Base-by-base conservation (phyloP, 2,329 filamentous ascomycete species). In the Fusarium newnesense region DNA sequence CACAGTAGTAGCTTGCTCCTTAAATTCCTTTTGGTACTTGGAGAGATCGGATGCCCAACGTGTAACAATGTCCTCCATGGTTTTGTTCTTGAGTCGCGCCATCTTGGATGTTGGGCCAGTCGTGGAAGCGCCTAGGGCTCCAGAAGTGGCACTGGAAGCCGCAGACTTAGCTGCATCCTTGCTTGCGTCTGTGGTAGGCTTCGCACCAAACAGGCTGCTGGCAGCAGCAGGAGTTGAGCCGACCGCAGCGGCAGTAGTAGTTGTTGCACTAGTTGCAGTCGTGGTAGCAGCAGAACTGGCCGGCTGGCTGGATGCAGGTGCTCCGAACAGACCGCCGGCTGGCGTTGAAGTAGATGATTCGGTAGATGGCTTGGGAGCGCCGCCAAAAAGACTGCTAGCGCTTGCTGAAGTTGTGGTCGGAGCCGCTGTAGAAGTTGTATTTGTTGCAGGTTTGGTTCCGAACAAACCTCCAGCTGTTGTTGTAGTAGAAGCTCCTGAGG, bases 1-100 rank as follows among this genome's bases (percentile, higher is more conserved):
- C 19, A 98, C 94, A 73, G 95, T 93, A 69, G 91, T 89, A 9
- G 97, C 96, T 81, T 98, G 95, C 39, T 92, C 89, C 80, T 97
- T 95, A 85, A 98, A 99, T 67, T 97, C 94, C 81, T 97, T 97
- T 79, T 98, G 96, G 80, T 99, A 98, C 79, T 97, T 97, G 60
- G 95, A 93, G 56, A 99, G 86, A 79, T 98, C 96, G 0, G 95
- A 94, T 4, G 96, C 96, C 96, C 96, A 99, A 37, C 95, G 91
- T 8, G 94, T 98, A 74, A 99, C 95, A 73, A 99, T 98, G 81
- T 99, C 96, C 79, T 99, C 96, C 93, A 99, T 98, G 1, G 96
- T 97, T 85, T 97, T 98, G 83, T 98, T 97, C 86, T 97, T 97
- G 42, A 99, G 87, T 34, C 96, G 92, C 8, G 96, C 96, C 78